Evolutionary conservation across 1,284 basidiomycete species (phyloP).

Genomic region (Ustilago sp.): DNA sequence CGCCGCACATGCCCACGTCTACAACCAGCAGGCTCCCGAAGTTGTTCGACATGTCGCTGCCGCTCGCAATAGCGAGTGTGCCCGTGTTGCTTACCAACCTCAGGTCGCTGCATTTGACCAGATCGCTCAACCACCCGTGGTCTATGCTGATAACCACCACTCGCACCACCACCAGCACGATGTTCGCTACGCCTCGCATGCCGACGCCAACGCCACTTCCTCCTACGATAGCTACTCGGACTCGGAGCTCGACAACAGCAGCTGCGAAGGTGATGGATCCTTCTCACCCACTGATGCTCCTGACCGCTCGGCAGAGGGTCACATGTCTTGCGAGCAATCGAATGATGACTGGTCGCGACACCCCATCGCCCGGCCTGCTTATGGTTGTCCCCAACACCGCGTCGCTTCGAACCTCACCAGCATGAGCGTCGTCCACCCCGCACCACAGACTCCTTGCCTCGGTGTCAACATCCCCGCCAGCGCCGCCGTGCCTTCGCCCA

Average conservation of each 20-base stretch:
- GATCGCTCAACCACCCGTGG: slow-evolving; percentile 16
- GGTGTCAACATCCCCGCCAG: slow-evolving; percentile 24
- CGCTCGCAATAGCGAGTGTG: slow-evolving; percentile 37
- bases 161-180: slow-evolving; percentile 1
- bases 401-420: slow-evolving; percentile 28
- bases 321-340: slow-evolving; percentile 24
- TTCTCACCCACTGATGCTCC: slow-evolving; percentile 38
- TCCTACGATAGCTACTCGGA: slow-evolving; percentile 44
- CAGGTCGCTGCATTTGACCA: slow-evolving; percentile 35
- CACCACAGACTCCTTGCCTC: slow-evolving; percentile 25
- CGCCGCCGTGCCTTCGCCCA: slow-evolving; percentile 20
- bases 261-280: slow-evolving; percentile 45
- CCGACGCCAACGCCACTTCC: slow-evolving; percentile 14
- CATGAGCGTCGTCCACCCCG: slow-evolving; percentile 38
- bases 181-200: slow-evolving; percentile 15
- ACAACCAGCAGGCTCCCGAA: slow-evolving; percentile 12
- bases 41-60: slow-evolving; percentile 39
- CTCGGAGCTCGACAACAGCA: slow-evolving; percentile 50
- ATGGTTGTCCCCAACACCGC: slow-evolving; percentile 15
- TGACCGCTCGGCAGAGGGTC: slow-evolving; percentile 22
- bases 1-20: slow-evolving; percentile 24
- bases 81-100: slow-evolving; percentile 29
- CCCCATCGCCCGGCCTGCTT: slow-evolving; percentile 25
- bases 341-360: slow-evolving; percentile 38
- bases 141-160: slow-evolving; percentile 28